A percentile compares a stretch with the other conserved stretches of the same genome.
phyloP scores from a whole-genome alignment of 2,329 filamentous ascomycete species.

The Fusarium napiforme region DNA sequence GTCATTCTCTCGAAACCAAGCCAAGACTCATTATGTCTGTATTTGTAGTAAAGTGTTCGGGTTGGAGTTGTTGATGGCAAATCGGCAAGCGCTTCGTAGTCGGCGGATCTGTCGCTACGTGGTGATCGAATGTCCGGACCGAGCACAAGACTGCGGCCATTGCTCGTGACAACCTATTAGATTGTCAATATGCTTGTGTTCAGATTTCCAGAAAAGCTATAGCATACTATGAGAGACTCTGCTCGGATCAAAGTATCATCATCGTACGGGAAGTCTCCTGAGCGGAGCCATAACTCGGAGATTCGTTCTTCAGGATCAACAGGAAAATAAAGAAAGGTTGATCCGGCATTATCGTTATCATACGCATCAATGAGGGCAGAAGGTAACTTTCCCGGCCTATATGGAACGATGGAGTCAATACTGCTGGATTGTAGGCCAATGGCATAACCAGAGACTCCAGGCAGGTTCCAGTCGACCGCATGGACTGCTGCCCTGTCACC shows the following conservation, averaged over 20 bases:
- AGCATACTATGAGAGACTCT: background rate
- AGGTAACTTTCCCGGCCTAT: too few relatives aligned
- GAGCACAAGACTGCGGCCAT: background rate
- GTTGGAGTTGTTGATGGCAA: background rate
- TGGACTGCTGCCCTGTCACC: background rate
- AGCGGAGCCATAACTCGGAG: background rate
- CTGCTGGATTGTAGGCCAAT: background rate
- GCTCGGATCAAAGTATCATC: background rate
- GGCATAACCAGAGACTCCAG: background rate
- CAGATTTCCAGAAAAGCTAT: fast-evolving
- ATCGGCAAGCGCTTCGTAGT: background rate
- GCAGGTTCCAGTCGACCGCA: background rate
- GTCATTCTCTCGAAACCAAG: background rate
- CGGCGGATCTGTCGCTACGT: background rate
- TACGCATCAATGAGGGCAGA: background rate
- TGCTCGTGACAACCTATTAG: background rate
- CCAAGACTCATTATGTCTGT: fast-evolving
- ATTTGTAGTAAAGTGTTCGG: background rate
- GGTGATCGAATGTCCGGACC: background rate
- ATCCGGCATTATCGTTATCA: fast-evolving
- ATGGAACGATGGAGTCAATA: background rate
- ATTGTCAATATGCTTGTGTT: background rate
- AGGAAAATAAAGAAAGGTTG: background rate
- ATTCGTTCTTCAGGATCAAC: background rate
- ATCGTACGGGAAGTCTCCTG: background rate